Evolutionary conservation across 2,329 filamentous ascomycete genomes (phyloP), one percentile per base, ranked within the genome.

Genomic region (Eutypella sp.): DNA sequence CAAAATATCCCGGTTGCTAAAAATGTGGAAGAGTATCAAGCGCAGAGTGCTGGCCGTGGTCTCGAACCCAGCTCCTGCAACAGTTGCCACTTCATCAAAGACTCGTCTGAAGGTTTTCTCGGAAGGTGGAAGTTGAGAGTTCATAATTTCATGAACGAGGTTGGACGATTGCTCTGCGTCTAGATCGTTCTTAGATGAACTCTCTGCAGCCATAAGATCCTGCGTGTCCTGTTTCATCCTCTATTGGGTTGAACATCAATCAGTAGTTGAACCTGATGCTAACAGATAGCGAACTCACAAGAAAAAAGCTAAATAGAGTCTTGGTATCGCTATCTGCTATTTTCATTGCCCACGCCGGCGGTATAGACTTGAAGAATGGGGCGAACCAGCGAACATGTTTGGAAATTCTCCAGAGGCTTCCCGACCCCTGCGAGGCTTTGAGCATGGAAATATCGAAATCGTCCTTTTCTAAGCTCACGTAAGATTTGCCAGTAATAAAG

Each of bases 21-120:
- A 41, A 11, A 46, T n/a, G 37, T 46, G 36, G 38, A 15, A 46
- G 7, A 41, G 15, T 41, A 52, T 41, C 44, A 53, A 18, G 13
- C 44, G 36, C 6, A 46, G 37, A 20, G 20, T 38, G 36, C 25
- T 41, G 22, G 44, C 44, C 10, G 44, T 46, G 3, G 44, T 31
- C 25, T 46, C 44, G 15, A 46, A 41, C 6, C 36, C 37, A 2
- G 44, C 44, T 2, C 24, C 44, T 10, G 37, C n/a, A 18, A 41
- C 18, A 3, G 44, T 41, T 10, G 33, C 2, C 5, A 45, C 41
- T 1, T 47, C 46, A n/a, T 29, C 13, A 8, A 45, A 34, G 20
- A 47, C 29, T 6, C 46, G 46, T 16, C 15, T 3, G 25, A 45
- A 41, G 4, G 4, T 11, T 38, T 47, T 47, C 29, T 47, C 46